Evolutionary conservation across 352 stramenopile genomes (phyloP).

Genomic region (Pythium biforme): DNA sequence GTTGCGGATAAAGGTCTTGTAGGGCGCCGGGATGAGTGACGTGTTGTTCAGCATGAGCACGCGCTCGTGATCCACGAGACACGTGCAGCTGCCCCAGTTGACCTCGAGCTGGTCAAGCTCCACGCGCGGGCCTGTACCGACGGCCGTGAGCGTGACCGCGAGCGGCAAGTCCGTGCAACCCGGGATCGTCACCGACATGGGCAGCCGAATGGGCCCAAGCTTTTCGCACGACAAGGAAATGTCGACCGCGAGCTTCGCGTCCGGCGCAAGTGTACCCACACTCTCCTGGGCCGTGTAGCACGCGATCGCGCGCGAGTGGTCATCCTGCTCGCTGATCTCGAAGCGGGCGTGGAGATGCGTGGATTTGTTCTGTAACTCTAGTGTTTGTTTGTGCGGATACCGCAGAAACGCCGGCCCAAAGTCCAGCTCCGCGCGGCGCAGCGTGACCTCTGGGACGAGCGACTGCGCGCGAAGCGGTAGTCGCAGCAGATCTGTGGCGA

Average conservation of each 20-base stretch:
- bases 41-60: constrained; percentile 85
- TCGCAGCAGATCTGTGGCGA: constrained; percentile 88
- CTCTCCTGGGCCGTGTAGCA: constrained; percentile 70
- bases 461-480: constrained; percentile 90
- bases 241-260: constrained; percentile 59
- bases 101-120: constrained; percentile 78
- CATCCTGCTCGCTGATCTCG: constrained; percentile 89
- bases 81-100: constrained; percentile 90
- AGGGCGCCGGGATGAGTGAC: constrained; percentile 88
- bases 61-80: constrained; percentile 78
- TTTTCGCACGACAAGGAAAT: constrained; percentile 89
- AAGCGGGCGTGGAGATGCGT: constrained; percentile 79
- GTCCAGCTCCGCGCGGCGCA: constrained; percentile 73
- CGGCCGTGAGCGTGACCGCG: constrained; percentile 81
- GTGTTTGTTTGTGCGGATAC: constrained; percentile 87
- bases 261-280: constrained; percentile 59
- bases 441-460: constrained; percentile 71
- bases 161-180: constrained; percentile 90
- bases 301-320: constrained; percentile 81
- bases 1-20: constrained; percentile 93
- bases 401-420: constrained; percentile 91
- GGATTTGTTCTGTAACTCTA: constrained; percentile 89
- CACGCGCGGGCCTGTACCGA: constrained; percentile 83
- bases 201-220: constrained; percentile 89
- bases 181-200: constrained; percentile 80